Conservation (phyloP, 345 rosid genomes). For the Hirschfeldia incana region DNA sequence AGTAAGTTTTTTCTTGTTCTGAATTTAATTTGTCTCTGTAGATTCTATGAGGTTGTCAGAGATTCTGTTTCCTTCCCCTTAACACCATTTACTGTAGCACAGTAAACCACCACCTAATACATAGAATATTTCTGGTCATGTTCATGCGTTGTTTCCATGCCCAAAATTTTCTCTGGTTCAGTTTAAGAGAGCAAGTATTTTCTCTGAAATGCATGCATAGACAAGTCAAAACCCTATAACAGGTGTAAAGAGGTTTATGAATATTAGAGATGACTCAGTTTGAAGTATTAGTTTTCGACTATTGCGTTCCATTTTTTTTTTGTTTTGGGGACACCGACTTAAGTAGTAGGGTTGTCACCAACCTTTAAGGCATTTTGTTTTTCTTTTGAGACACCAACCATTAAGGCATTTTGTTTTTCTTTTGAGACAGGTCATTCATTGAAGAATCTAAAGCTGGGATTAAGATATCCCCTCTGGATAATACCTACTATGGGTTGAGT, state of each 20-base stretch:
- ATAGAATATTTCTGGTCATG: neutral
- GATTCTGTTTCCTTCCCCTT: neutral
- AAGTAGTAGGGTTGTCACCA: neutral
- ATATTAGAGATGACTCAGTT: neutral
- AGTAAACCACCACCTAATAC: neutral
- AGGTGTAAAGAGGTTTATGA: neutral
- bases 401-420: constrained; percentile 10
- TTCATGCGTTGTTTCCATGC: neutral
- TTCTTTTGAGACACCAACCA: neutral
- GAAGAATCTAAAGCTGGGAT: constrained; percentile 95
- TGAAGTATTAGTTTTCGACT: neutral
- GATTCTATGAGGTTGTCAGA: neutral
- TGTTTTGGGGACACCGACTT: constrained; percentile 1
- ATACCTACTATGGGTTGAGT: constrained; percentile 77
- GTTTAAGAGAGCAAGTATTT: neutral
- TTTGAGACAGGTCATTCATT: constrained; percentile 77
- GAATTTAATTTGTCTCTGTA: neutral
- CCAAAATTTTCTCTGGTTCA: neutral
- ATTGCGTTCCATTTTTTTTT: neutral
- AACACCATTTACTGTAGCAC: neutral
- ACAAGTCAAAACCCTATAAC: neutral
- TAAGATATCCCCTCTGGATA: constrained; percentile 92
- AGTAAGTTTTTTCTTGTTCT: constrained; percentile 50
- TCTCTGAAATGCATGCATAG: constrained; percentile 1
- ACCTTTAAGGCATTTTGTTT: neutral